Conservation (phyloP, 768 basidiomycete species). For the Psilocybe cyanescens region DNA sequence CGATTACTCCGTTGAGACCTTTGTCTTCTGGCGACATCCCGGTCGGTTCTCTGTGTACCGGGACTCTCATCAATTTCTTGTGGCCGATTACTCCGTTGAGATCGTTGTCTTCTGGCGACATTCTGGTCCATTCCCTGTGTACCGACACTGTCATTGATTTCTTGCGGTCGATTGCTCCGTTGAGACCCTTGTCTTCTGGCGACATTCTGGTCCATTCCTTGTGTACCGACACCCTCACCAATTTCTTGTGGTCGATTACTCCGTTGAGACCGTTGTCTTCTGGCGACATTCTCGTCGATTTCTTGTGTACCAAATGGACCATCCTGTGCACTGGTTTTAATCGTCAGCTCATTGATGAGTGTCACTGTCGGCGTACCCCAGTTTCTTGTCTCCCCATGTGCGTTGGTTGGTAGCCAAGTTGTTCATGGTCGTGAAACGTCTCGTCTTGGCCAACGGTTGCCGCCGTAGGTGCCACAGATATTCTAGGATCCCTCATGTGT, state of each 20-base stretch:
- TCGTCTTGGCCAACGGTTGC: slow-evolving; percentile 4
- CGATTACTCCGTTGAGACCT: not conserved
- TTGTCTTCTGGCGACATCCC: slow-evolving; percentile 13
- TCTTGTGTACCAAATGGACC: not conserved
- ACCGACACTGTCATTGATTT: slow-evolving; percentile 14
- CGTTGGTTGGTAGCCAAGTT: not conserved
- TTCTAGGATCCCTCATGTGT: slow-evolving; percentile 1
- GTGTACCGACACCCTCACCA: slow-evolving; percentile 6
- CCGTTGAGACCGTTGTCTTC: slow-evolving; percentile 3
- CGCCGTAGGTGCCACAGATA: slow-evolving; percentile 3
- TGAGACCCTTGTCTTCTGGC: slow-evolving; percentile 7
- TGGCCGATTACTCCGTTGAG: not conserved
- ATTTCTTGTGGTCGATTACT: slow-evolving; percentile 7
- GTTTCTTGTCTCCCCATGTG: not conserved
- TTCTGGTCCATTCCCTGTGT: slow-evolving; percentile 5
- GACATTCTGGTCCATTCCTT: slow-evolving; percentile 6
- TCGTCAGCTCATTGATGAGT: too few species aligned
- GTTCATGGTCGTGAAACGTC: not conserved
- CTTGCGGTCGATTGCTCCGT: not conserved
- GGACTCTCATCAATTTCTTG: slow-evolving; percentile 16
- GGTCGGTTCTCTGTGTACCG: not conserved
- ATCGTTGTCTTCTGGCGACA: slow-evolving; percentile 6
- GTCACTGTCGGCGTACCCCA: not conserved
- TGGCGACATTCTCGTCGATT: slow-evolving; percentile 10
- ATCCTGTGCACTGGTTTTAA: too few species aligned